Evolutionary conservation across 225 moss, liverwort and hornwort species (phyloP), one percentile per base, ranked within the genome.

Genomic region (Polytrichum commune): DNA sequence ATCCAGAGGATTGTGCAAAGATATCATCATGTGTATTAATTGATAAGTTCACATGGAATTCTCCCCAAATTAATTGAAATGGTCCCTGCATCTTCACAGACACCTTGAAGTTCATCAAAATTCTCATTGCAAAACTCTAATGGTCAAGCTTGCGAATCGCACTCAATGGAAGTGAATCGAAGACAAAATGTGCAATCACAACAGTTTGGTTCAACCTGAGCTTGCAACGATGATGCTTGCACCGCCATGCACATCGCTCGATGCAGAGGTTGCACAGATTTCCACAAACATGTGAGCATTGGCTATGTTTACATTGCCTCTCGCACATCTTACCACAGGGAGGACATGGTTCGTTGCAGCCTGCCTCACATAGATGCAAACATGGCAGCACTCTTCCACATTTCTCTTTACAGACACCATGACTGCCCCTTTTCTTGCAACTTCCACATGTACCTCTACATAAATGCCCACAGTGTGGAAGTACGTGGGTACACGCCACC

Each of bases 391-490:
- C 65, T 16, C 75, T 76, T 1, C 77, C 73, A 69, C 86, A 87
- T 63, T 71, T 65, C 26, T 76, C 46, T 33, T 24, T 1, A 58
- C 81, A 84, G 6, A 73, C 62, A 18, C 73, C 60, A 55, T 87
- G 86, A 0, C 60, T 22, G 7, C 25, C 65, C 8, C 83, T 78
- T 53, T 56, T 56, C 20, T 78, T 66, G 69, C 86, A 87, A 0
- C 27, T 65, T 19, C 87, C 84, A 54, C 84, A 84, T 9, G 25
- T 83, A n/a, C 87, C 87, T 76, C 8, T 18, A 25, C 86, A 87
- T 6, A 1, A 24, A 56, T 87, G 86, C 10, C 75, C 25, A 69
- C 86, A 87, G 1, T 69, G 75, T 53, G 56, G 18, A 0, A 87
- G 71, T 28, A 76, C 56, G 9, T 56, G 55, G 54, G 23, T 25